Percentiles rank a stretch among this genome's conserved stretches.
phyloP scores from a whole-genome alignment of 2,329 filamentous ascomycete genomes.

The Monilinia polystroma region DNA sequence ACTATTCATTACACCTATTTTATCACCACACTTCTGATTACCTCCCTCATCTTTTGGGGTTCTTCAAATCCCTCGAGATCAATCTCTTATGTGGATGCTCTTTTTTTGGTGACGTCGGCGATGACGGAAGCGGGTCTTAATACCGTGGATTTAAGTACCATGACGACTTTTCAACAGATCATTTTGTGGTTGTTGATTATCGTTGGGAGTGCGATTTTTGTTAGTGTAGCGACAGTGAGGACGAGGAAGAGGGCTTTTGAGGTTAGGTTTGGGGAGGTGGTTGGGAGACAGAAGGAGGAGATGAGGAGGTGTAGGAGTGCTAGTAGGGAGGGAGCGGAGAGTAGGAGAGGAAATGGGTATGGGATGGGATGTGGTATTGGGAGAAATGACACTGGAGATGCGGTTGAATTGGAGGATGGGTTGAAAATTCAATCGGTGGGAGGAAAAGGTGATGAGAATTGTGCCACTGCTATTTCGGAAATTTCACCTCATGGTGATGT shows the following conservation, averaged over 20 bases:
- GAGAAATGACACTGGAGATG: background rate
- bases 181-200: slow-evolving; percentile 65
- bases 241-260: slow-evolving; percentile 63
- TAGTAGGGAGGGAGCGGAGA: background rate
- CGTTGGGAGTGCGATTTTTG: slow-evolving; percentile 64
- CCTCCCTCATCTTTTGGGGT: slow-evolving; percentile 61
- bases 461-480: slow-evolving; percentile 9
- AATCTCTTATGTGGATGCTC: slow-evolving; percentile 61
- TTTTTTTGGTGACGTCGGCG: slow-evolving; percentile 65
- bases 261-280: slow-evolving; percentile 49
- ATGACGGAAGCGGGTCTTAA: slow-evolving; percentile 69
- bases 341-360: background rate
- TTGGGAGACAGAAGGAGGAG: slow-evolving; percentile 3
- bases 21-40: slow-evolving; percentile 53
- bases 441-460: background rate
- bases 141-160: slow-evolving; percentile 60
- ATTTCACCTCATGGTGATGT: background rate
- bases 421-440: background rate
- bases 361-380: background rate
- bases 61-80: slow-evolving; percentile 51
- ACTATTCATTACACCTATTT: slow-evolving; percentile 69
- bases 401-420: background rate
- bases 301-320: slow-evolving; percentile 6
- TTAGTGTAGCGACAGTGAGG: slow-evolving; percentile 62
- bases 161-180: slow-evolving; percentile 68